Evolutionary conservation across 257 asterid species (phyloP).

Genomic region (Ilex asprella): DNA sequence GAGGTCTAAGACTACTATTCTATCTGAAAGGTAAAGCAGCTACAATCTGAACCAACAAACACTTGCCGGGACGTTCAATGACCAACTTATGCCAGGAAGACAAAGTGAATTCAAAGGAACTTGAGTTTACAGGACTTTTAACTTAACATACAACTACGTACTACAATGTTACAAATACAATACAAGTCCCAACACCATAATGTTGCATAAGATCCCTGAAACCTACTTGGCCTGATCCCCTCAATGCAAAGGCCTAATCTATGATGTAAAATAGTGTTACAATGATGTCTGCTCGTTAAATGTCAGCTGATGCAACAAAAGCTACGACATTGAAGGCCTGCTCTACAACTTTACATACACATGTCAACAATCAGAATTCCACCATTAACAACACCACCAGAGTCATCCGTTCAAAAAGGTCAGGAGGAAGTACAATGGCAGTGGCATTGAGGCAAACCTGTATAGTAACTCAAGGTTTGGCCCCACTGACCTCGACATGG

Average conservation of each 20-base stretch:
- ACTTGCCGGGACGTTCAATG: no score
- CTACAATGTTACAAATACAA: no score
- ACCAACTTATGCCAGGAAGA: no score
- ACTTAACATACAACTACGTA: no score
- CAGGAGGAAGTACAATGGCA: slow-evolving; percentile 3
- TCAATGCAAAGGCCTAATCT: slow-evolving; percentile 21
- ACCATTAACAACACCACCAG: slow-evolving; percentile 14
- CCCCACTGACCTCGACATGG: slow-evolving; percentile 8
- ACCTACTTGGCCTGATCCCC: slow-evolving; percentile 3
- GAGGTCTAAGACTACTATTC: no score
- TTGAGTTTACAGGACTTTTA: no score
- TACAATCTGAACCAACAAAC: no score
- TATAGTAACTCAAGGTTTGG: slow-evolving; percentile 13
- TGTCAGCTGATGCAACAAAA: slow-evolving; percentile 1
- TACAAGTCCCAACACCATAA: background rate
- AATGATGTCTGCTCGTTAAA: slow-evolving; percentile 14
- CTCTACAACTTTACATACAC: slow-evolving; percentile 22
- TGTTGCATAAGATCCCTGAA: slow-evolving; percentile 19
- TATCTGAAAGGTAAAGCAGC: no score
- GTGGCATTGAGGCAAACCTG: background rate
- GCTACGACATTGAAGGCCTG: slow-evolving; percentile 13
- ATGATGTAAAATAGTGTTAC: slow-evolving; percentile 15
- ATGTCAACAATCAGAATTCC: slow-evolving; percentile 25
- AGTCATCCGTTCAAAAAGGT: slow-evolving; percentile 13
- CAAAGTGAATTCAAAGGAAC: no score